These are phyloP conservation scores for Plasmodium vinckei DNA, from an alignment of 169 alveolate species.

Conservation along the genomic window DNA sequence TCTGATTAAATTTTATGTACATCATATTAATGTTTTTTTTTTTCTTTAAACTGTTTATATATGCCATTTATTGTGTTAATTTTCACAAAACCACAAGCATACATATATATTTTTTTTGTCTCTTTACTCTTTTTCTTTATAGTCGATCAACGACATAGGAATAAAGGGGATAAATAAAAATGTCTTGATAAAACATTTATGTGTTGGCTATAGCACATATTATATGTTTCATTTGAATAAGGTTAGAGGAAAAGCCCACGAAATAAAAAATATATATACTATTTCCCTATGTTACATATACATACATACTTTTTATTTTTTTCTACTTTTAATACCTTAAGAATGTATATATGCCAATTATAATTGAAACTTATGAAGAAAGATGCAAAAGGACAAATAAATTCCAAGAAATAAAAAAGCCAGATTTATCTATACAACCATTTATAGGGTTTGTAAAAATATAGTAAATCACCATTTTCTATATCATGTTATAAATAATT, in stretches of 20 bases:
- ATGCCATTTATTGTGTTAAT: too few relatives aligned
- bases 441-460: constrained; percentile 60
- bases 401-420: constrained; percentile 9
- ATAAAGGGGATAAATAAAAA: constrained; percentile 59
- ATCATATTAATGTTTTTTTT: neutral
- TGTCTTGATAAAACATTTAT: constrained; percentile 34
- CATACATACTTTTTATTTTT: neutral
- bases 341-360: constrained; percentile 42
- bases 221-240: constrained; percentile 44
- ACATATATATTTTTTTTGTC: neutral
- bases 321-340: neutral
- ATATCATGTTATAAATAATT: neutral
- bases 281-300: neutral
- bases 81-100: too few relatives aligned
- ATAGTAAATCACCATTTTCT: neutral
- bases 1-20: neutral
- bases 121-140: neutral
- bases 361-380: constrained; percentile 58
- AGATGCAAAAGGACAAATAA: constrained; percentile 36
- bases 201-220: constrained; percentile 54
- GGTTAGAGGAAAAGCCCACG: constrained; percentile 7
- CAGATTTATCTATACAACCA: constrained; percentile 52
- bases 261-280: neutral
- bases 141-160: constrained; percentile 50
- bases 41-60: neutral